Conservation (phyloP, 306 rosid species). For the Vicia faba region DNA sequence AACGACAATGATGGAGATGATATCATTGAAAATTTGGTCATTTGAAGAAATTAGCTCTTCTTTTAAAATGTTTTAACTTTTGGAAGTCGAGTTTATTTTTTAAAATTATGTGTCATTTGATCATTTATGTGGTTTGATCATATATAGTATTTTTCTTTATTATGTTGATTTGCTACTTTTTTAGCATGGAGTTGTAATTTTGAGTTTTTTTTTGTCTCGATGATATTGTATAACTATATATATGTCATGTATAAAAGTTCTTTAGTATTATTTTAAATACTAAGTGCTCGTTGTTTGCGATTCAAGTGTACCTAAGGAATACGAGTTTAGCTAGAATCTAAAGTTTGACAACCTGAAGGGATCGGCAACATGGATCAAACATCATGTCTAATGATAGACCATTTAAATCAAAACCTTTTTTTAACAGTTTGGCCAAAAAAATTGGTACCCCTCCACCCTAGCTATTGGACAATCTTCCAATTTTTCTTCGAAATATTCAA, state of each 20-base stretch:
- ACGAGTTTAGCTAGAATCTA: not conserved
- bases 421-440: not conserved
- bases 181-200: not conserved
- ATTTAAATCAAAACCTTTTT: not conserved
- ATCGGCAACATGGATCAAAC: not conserved
- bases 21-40: not conserved
- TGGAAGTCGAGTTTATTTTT: not conserved
- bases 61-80: not conserved
- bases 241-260: not conserved
- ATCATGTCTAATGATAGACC: slow-evolving; percentile 1
- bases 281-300: not conserved
- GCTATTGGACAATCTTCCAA: slow-evolving; percentile 1
- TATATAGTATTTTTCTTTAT: not conserved
- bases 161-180: not conserved
- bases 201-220: not conserved
- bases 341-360: not conserved
- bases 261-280: not conserved
- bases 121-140: slow-evolving; percentile 1
- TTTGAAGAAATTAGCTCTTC: not conserved
- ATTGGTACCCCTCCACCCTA: not conserved
- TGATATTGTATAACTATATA: slow-evolving; percentile 7
- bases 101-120: not conserved
- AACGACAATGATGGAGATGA: not conserved
- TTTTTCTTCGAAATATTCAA: slow-evolving; percentile 3
- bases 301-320: not conserved